A percentile compares a stretch with the other conserved stretches of the same genome.
These are phyloP conservation scores for Skeletonema tropicum DNA, from an alignment of 108 stramenopile species.

Conservation along the genomic window DNA sequence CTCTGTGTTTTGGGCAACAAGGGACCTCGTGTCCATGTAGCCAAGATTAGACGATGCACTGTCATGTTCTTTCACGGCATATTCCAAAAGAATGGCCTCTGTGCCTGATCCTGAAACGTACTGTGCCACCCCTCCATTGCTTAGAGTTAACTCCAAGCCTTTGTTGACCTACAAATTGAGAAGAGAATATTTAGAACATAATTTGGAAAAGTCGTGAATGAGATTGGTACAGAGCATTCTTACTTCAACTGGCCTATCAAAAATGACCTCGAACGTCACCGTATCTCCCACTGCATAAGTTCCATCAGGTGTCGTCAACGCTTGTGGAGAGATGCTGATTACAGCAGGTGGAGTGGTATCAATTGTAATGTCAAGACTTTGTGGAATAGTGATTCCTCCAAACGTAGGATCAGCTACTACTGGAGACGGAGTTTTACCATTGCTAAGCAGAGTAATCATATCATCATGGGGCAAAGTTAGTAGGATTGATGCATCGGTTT, in stretches of 20 bases:
- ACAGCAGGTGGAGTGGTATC: conserved; percentile 45
- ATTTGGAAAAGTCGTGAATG: too few species aligned
- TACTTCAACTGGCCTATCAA: conserved; percentile 52
- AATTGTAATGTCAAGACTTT: conserved; percentile 22
- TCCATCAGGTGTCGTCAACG: conserved; percentile 33
- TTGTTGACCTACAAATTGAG: not conserved
- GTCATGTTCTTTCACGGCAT: conserved; percentile 28
- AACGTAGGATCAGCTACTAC: conserved; percentile 27
- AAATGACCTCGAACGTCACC: conserved; percentile 45
- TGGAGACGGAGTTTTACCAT: conserved; percentile 20
- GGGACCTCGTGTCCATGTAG: conserved; percentile 13
- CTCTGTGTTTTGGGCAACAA: conserved; percentile 39
- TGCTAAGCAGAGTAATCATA: conserved; percentile 27
- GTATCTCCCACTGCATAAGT: conserved; percentile 45
- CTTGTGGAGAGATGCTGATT: conserved; percentile 25
- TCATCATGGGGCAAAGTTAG: conserved; percentile 7
- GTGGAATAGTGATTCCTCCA: conserved; percentile 13
- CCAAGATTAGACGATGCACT: conserved; percentile 22
- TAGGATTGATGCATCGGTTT: conserved; percentile 20
- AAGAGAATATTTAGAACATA: not conserved
- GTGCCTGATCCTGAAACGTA: conserved; percentile 41
- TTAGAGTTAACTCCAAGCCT: conserved; percentile 35
- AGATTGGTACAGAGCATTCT: not conserved
- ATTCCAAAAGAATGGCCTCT: conserved; percentile 24
- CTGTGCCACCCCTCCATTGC: conserved; percentile 19